Evolutionary conservation across 2,329 filamentous ascomycete species (phyloP).

Genomic region (Pseudocercospora pini-densiflorae): DNA sequence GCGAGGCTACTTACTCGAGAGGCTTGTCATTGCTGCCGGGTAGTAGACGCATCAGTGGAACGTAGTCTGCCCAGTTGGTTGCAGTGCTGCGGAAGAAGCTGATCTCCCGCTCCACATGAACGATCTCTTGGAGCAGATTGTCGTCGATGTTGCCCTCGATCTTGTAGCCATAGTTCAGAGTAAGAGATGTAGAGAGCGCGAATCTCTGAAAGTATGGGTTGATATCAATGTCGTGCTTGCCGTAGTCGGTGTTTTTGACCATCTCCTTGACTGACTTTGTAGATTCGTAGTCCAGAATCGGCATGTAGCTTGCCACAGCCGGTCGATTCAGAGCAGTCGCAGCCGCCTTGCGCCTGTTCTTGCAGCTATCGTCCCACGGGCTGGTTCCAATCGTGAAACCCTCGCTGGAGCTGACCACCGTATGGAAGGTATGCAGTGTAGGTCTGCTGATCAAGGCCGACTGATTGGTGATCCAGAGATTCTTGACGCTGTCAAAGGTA

Average conservation of each 20-base stretch:
- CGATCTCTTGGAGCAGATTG: constrained; percentile 72
- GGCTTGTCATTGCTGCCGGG: constrained; percentile 67
- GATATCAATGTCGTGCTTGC: constrained; percentile 69
- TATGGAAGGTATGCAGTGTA: constrained; percentile 80
- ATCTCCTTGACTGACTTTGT: constrained; percentile 74
- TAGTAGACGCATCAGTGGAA: constrained; percentile 72
- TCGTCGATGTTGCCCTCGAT: constrained; percentile 73
- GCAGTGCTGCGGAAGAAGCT: constrained; percentile 78
- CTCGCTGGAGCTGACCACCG: constrained; percentile 74
- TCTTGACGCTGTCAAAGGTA: constrained; percentile 72
- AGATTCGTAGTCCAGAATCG: constrained; percentile 78
- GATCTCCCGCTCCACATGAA: constrained; percentile 74
- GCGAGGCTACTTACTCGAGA: constrained; percentile 44
- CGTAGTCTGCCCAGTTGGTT: constrained; percentile 80
- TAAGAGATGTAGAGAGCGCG: constrained; percentile 76
- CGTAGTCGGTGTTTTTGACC: constrained; percentile 65
- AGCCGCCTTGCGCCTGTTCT: constrained; percentile 75
- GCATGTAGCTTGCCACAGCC: constrained; percentile 78
- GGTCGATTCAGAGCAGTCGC: constrained; percentile 78
- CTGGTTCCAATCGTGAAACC: constrained; percentile 84
- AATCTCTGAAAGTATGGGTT: constrained; percentile 75
- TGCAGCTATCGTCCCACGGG: constrained; percentile 82
- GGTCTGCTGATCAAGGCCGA: constrained; percentile 78
- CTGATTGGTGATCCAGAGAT: constrained; percentile 79
- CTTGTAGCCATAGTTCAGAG: constrained; percentile 78